Percentiles rank a stretch among this genome's conserved stretches.
Evolutionary conservation across 2,329 filamentous ascomycete species (phyloP).

Genomic region (Diaporthe longicolla): DNA sequence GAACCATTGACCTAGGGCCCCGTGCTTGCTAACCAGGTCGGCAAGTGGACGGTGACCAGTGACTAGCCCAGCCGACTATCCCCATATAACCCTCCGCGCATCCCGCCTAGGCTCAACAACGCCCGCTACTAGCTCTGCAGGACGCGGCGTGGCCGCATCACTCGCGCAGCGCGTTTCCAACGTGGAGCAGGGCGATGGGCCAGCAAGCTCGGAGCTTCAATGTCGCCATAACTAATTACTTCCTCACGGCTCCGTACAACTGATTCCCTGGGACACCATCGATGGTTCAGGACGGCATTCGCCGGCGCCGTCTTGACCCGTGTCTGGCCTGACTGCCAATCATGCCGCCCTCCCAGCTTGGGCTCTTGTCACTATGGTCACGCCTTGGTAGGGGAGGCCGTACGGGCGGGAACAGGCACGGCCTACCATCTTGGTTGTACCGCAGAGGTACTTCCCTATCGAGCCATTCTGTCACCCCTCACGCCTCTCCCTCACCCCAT

Average conservation of each 20-base stretch:
- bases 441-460: slow-evolving; percentile 15
- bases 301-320: neutral
- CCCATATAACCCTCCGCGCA: neutral
- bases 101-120: slow-evolving; percentile 16
- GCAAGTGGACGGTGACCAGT: neutral
- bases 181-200: slow-evolving; percentile 40
- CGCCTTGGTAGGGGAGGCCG: slow-evolving; percentile 8
- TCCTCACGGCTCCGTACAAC: neutral
- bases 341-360: neutral
- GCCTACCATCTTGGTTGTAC: neutral
- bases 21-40: neutral
- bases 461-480: slow-evolving; percentile 20
- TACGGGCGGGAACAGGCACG: neutral
- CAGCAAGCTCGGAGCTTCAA: slow-evolving; percentile 26
- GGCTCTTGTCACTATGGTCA: slow-evolving; percentile 19
- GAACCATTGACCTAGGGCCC: slow-evolving; percentile 10
- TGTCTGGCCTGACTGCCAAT: neutral
- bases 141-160: slow-evolving; percentile 29
- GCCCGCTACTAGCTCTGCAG: slow-evolving; percentile 33
- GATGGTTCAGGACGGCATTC: neutral
- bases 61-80: neutral
- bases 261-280: neutral
- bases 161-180: slow-evolving; percentile 3
- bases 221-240: slow-evolving; percentile 9
- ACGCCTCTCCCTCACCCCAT: slow-evolving; percentile 22